These are phyloP conservation scores for Amborella trichopoda DNA, from an alignment of 164 flowering plant species.

Conservation along the genomic window DNA sequence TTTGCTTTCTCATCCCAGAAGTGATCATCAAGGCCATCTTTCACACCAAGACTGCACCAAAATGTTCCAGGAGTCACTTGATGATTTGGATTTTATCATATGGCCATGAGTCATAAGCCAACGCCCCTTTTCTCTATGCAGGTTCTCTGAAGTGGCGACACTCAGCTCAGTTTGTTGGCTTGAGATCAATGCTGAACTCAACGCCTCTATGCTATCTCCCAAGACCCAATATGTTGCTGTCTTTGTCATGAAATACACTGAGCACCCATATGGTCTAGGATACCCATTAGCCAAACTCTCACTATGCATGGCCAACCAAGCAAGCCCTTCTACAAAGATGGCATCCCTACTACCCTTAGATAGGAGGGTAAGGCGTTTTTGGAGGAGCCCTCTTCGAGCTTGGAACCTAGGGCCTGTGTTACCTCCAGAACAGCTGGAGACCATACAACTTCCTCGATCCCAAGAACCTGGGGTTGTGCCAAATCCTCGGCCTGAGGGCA, in stretches of 20 bases:
- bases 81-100: too few relatives aligned
- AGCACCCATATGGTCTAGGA: constrained; percentile 10
- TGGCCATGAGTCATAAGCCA: too few relatives aligned
- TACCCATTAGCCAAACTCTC: constrained; percentile 11
- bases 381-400: background rate
- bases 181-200: constrained; percentile 23
- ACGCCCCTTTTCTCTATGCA: constrained; percentile 8
- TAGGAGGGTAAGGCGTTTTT: constrained; percentile 4
- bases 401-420: constrained; percentile 1
- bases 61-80: too few relatives aligned
- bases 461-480: too few relatives aligned
- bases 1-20: too few relatives aligned
- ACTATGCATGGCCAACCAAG: background rate
- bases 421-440: background rate
- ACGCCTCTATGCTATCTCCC: constrained; percentile 18
- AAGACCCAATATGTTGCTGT: constrained; percentile 20
- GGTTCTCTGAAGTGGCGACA: constrained; percentile 33
- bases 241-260: constrained; percentile 14
- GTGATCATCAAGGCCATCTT: too few relatives aligned
- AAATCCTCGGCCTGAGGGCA: constrained; percentile 25
- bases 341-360: constrained; percentile 6
- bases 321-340: constrained; percentile 8
- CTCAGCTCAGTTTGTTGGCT: constrained; percentile 28
- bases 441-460: too few relatives aligned
- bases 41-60: too few relatives aligned